Percentiles rank a stretch among this genome's conserved stretches.
phyloP scores from a whole-genome alignment of 345 rosid species.

The Pistacia atlantica region DNA sequence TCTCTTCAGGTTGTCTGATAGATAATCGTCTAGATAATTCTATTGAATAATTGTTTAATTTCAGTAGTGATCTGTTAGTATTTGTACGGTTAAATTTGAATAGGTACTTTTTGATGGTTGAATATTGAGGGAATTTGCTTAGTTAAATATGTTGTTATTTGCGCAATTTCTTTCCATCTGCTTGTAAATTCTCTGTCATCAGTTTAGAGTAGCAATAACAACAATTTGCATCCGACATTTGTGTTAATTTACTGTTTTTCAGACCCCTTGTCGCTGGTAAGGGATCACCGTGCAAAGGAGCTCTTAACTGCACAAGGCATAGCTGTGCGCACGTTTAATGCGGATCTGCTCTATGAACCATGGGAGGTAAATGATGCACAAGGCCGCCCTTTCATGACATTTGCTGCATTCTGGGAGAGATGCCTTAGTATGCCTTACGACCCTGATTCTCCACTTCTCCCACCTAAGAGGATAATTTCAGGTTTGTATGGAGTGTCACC shows the following conservation, averaged over 20 bases:
- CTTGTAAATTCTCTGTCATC: slow-evolving; percentile 4
- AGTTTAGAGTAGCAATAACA: neutral
- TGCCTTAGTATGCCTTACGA: slow-evolving; percentile 98
- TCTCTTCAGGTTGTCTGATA: neutral
- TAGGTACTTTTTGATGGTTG: neutral
- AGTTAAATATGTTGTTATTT: neutral
- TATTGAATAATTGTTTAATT: neutral
- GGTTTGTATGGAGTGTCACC: slow-evolving; percentile 41
- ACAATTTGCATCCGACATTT: neutral
- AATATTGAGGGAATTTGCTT: neutral
- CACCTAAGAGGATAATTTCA: slow-evolving; percentile 90
- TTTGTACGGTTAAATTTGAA: neutral
- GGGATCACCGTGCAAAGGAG: slow-evolving; percentile 95
- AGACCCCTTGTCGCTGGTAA: slow-evolving; percentile 92
- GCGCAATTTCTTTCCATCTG: slow-evolving; percentile 7
- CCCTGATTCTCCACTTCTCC: slow-evolving; percentile 97
- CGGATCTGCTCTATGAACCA: slow-evolving; percentile 97
- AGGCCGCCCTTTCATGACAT: slow-evolving; percentile 77
- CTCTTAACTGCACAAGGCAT: slow-evolving; percentile 70
- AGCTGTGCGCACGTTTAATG: slow-evolving; percentile 78
- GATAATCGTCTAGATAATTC: neutral
- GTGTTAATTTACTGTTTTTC: slow-evolving; percentile 38
- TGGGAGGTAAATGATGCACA: slow-evolving; percentile 90
- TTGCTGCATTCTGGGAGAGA: slow-evolving; percentile 85
- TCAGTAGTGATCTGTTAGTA: slow-evolving; percentile 7